Evolutionary conservation across 2,329 filamentous ascomycete genomes (phyloP), one percentile per base, ranked within the genome.

Genomic region (Pseudocercospora macadamiae): DNA sequence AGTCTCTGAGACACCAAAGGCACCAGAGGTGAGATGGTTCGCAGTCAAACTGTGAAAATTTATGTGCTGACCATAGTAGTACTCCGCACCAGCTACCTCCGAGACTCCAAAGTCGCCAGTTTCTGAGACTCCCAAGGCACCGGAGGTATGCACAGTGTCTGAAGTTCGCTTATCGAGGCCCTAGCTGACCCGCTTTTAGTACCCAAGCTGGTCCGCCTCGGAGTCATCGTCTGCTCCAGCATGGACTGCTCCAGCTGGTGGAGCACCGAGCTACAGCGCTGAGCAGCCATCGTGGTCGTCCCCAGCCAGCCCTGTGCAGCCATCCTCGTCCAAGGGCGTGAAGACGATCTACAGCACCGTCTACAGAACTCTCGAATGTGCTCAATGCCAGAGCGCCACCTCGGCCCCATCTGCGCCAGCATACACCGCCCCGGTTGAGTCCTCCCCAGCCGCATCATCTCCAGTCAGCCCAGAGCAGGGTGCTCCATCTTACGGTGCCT

Each of bases 311-410:
- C 47, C 47, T 19, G 47, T 30, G 47, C 25, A 49, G 28, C 47
- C 47, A 49, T 16, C 21, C 1, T 12, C n/a, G n/a, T n/a, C 8
- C 47, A 30, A 47, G 42, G 23, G 16, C 25, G 47, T 49, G 26
- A 49, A 53, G 51, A 53, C 51, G 5, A 28, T 53, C 51, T 53
- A 53, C 51, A 53, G 36, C 32, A 53, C 51, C 34, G 23, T 53
- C 51, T 42, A 53, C 51, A 19, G 26, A 21, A 53, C 32, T 34
- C 19, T 34, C 32, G 18, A 53, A 19, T 53, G 51, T 34, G 21
- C 28, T 18, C 23, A 32, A n/a, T 42, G 32, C 34, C 18, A 30
- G 26, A 49, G n/a, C 19, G 51, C 51, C 21, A 53, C 51, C 5
- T 53, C 32, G 51, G 28, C 48, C 14, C 16, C 45, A 10, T 42